Base-by-base conservation (phyloP, 1,139 yeast genomes). In the Candida buenavistaensis region DNA sequence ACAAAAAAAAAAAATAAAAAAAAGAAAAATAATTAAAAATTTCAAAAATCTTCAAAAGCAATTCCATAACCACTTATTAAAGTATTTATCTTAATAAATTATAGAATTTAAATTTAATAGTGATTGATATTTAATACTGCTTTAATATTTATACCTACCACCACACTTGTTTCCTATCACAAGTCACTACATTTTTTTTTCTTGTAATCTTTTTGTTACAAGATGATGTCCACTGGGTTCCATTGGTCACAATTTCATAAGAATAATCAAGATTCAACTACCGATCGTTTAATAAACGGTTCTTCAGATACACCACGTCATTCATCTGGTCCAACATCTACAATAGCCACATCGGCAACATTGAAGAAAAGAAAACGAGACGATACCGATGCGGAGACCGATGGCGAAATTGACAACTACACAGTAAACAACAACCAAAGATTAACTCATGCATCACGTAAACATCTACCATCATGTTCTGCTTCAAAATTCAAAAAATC, bases 201-300 rank as follows among this genome's bases (percentile, higher is more conserved):
- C n/a, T n/a, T n/a, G n/a, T n/a, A n/a, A n/a, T n/a, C n/a, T n/a
- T n/a, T n/a, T n/a, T n/a, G n/a, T 17, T 17, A 17, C 7, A 17
- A 6, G 5, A 46, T 54, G 62, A 55, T 55, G 44, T 54, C 65
- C 28, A 56, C 65, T 19, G 67, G 68, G 9, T 63, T 62, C 40
- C 57, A 58, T 37, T 62, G 68, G 67, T 67, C 67, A 5, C 37
- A 50, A 16, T 17, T 22, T 17, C 27, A 38, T 17, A 52, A 43
- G 29, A 38, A 50, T 15, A 48, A 23, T 7, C 19, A 17, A 7
- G 19, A 17, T 17, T 7, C 5, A 6, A 7, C 19, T 7, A 17
- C 19, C 19, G 19, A 17, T 17, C 19, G 19, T 17, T 17, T 30
- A 14, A 22, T 11, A 4, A 22, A n/a, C 13, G 27, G 20, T 19